Base-by-base conservation (phyloP, 2,329 filamentous ascomycete genomes). In the Sclerotinia trifoliorum region DNA sequence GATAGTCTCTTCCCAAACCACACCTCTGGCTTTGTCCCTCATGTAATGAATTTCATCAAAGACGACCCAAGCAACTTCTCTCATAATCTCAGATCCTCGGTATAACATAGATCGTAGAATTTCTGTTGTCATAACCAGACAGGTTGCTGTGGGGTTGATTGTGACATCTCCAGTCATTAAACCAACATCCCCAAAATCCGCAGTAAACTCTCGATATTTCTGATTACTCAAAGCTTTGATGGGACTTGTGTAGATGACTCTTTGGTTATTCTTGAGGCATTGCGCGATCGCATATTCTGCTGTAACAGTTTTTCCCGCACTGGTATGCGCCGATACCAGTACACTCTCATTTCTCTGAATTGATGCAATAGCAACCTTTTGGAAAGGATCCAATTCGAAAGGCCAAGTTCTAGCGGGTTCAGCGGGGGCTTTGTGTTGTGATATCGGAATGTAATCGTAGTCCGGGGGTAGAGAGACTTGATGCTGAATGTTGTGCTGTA, bases 1-100 rank as follows among this genome's bases (percentile, higher is more conserved):
- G 77, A 99, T 98, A 51, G 95, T 98, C 82, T 99, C 95, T 79
- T 99, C 95, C 95, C 95, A 99, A 2, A 99, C 95, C 0, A 99
- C 95, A 83, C 95, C 95, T 80, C 95, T 87, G 63, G 88, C 86
- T 80, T 96, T 96, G 80, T 99, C 95, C 76, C 95, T 89, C 88
- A 99, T 90, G 80, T 99, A 99, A 80, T 99, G 95, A 71, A 99
- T 96, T 80, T 99, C 95, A 80, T 99, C 95, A 75, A 99, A 99
- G 2, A 99, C 84, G 1, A 99, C 96, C 95, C 95, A 99, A 19
- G 91, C 94, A 1, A 99, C 96, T 82, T 99, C 95, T 73, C 95
- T 93, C 94, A 99, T 99, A 73, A 99, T 98, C 81, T 99, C 95
- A 0, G 95, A 98, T 70, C 95, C 95, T 74, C 95, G 88, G 80